phyloP scores from a whole-genome alignment of 179 eudicot genomes.

The Gypsophila paniculata region DNA sequence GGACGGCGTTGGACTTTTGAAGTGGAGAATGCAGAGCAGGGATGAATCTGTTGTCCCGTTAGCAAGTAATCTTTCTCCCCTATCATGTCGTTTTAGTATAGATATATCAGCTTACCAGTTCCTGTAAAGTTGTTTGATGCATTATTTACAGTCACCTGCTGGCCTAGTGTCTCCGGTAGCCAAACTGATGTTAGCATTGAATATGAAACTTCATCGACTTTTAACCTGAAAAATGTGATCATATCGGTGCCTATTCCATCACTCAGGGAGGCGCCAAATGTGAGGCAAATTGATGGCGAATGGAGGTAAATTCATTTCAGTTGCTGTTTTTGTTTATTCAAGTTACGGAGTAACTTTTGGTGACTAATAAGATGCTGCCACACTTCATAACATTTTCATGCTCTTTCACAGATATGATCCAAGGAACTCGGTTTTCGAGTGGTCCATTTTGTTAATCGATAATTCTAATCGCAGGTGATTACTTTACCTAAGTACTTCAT shows the following conservation, averaged over 20 bases:
- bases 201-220: constrained; percentile 66
- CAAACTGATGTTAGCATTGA: constrained; percentile 82
- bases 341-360: not conserved
- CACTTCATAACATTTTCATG: not conserved
- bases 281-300: constrained; percentile 76
- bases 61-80: constrained; percentile 49
- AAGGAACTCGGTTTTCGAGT: constrained; percentile 68
- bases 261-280: constrained; percentile 76
- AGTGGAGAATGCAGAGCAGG: constrained; percentile 82
- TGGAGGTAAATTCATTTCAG: constrained; percentile 50
- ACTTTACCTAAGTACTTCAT: not conserved
- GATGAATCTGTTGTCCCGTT: constrained; percentile 76
- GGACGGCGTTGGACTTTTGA: constrained; percentile 76
- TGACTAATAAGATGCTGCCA: not conserved
- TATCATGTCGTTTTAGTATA: not conserved
- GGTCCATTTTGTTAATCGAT: constrained; percentile 76
- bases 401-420: constrained; percentile 61
- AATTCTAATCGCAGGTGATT: constrained; percentile 80
- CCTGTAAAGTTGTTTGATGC: not conserved
- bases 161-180: constrained; percentile 86
- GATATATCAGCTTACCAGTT: too few relatives aligned
- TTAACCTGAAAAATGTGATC: constrained; percentile 75
- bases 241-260: constrained; percentile 84
- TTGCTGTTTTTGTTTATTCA: not conserved
- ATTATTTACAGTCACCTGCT: constrained; percentile 62